A percentile compares a stretch with the other conserved stretches of the same genome.
These are phyloP conservation scores for Phaseolus lunatus DNA, from an alignment of 306 rosid genomes.

Conservation along the genomic window DNA sequence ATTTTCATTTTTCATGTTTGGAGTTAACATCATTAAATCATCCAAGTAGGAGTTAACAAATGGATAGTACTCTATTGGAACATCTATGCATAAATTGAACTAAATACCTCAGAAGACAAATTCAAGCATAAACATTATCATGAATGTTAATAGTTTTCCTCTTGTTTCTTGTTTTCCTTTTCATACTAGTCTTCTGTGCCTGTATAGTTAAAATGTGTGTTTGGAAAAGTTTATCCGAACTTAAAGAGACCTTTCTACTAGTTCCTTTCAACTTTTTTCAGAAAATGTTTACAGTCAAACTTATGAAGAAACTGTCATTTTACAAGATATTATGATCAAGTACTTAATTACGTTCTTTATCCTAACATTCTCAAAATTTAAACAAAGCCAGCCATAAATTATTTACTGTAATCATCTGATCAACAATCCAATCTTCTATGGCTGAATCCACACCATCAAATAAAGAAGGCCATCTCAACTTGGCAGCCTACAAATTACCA, in stretches of 20 bases:
- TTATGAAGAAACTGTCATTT: background rate
- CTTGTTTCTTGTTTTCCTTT: background rate
- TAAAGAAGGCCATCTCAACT: slow-evolving; percentile 72
- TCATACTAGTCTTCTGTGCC: background rate
- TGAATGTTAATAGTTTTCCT: background rate
- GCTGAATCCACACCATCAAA: slow-evolving; percentile 66
- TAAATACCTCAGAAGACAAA: background rate
- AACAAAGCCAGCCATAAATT: slow-evolving; percentile 25
- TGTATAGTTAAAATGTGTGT: background rate
- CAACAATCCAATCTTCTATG: slow-evolving; percentile 74
- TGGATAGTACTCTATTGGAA: background rate
- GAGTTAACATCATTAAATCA: background rate
- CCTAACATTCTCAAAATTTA: background rate
- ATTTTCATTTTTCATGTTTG: slow-evolving; percentile 7
- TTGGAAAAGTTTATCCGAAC: background rate
- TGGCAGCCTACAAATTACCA: slow-evolving; percentile 65
- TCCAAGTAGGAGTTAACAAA: background rate
- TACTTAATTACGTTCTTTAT: background rate
- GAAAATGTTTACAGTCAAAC: background rate
- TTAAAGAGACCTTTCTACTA: background rate
- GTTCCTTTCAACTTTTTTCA: background rate
- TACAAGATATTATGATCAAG: background rate
- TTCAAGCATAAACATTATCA: background rate
- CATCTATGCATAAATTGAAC: background rate
- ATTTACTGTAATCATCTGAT: slow-evolving; percentile 61